phyloP scores from a whole-genome alignment of 805 yeast genomes.

The Maudiozyma barnettii region DNA sequence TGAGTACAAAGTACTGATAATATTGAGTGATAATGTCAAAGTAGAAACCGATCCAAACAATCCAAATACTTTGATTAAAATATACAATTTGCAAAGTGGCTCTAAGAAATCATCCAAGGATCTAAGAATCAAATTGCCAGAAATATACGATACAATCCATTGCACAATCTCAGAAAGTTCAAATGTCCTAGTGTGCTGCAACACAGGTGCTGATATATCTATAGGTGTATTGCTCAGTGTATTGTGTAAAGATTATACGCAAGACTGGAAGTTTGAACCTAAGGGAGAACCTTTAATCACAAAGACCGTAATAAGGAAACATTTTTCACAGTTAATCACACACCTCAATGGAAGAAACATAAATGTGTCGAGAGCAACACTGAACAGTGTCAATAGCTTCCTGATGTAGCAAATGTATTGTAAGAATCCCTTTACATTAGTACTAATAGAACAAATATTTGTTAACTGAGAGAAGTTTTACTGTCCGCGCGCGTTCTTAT shows the following conservation, averaged over 20 bases:
- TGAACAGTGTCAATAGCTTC: slow-evolving; percentile 57
- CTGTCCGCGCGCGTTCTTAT: too few relatives aligned
- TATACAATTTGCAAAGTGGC: slow-evolving; percentile 25
- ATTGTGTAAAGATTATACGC: slow-evolving; percentile 38
- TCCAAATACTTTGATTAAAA: not conserved
- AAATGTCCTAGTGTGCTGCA: slow-evolving; percentile 44
- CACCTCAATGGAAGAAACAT: slow-evolving; percentile 35
- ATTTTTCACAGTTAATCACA: slow-evolving; percentile 42
- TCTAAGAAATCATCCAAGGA: slow-evolving; percentile 61
- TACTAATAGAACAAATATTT: too few relatives aligned
- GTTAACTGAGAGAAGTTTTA: too few relatives aligned
- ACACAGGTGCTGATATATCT: slow-evolving; percentile 57
- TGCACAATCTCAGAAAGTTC: slow-evolving; percentile 1
- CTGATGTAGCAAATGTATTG: slow-evolving; percentile 34
- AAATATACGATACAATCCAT: slow-evolving; percentile 28
- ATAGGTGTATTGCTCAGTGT: slow-evolving; percentile 48
- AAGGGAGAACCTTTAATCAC: slow-evolving; percentile 20
- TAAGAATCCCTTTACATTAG: too few relatives aligned
- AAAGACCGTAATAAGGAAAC: slow-evolving; percentile 47
- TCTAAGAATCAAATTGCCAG: slow-evolving; percentile 40
- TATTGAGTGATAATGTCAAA: slow-evolving; percentile 13
- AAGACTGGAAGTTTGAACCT: slow-evolving; percentile 31
- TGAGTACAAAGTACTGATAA: slow-evolving; percentile 9
- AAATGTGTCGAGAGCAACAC: slow-evolving; percentile 70
- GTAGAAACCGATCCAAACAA: not conserved